phyloP scores from a whole-genome alignment of 441 rosid species.

The Euphorbia schlechtendalii region DNA sequence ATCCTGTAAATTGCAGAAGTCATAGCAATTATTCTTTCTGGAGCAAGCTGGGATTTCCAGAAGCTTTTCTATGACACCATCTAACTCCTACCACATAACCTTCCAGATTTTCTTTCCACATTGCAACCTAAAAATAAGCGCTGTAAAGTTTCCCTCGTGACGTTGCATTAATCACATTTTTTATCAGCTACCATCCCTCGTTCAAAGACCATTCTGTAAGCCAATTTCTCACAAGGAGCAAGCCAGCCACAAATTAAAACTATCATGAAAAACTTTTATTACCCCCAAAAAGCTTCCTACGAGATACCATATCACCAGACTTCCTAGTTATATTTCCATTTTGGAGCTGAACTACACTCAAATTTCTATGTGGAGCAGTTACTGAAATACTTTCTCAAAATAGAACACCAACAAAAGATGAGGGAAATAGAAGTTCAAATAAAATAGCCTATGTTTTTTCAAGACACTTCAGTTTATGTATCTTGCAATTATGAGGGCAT shows the following conservation, averaged over 20 bases:
- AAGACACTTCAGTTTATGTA: background rate
- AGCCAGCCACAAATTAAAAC: background rate
- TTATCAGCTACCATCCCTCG: background rate
- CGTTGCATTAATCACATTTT: background rate
- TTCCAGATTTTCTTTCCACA: background rate
- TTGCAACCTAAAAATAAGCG: background rate
- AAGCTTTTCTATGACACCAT: background rate
- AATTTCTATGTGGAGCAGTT: background rate
- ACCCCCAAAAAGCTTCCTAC: background rate
- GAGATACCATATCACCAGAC: background rate
- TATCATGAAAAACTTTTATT: background rate
- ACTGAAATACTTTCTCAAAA: background rate
- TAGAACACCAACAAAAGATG: background rate
- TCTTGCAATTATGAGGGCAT: background rate
- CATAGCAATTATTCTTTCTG: background rate
- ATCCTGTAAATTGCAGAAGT: background rate
- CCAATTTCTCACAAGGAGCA: background rate
- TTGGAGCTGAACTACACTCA: background rate
- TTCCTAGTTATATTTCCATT: background rate
- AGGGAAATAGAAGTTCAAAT: background rate
- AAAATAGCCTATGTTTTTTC: background rate
- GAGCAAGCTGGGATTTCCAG: background rate
- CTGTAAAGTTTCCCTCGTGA: background rate
- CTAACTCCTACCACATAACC: background rate
- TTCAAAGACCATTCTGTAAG: background rate